Percentiles rank a stretch among this genome's conserved stretches.
Conservation (phyloP, 2,329 filamentous ascomycete genomes). For the Colletotrichum sp. region DNA sequence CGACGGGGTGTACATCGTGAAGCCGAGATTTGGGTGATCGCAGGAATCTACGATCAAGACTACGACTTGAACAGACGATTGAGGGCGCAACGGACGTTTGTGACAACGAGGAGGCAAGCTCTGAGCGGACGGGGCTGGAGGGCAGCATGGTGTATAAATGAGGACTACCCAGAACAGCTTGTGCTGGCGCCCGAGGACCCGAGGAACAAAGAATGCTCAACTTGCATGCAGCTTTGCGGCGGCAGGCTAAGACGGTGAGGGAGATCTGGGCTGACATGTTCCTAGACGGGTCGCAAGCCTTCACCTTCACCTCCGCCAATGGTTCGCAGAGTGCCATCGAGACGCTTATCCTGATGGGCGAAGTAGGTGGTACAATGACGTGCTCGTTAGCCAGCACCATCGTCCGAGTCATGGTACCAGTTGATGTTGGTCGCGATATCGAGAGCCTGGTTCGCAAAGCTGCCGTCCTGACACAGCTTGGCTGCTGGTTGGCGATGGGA, state of each 20-base stretch:
- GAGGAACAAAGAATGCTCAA: neutral
- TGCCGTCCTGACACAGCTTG: neutral
- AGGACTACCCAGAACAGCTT: neutral
- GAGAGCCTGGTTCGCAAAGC: neutral
- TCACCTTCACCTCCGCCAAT: neutral
- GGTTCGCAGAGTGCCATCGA: neutral
- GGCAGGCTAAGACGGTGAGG: neutral
- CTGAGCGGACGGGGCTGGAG: neutral
- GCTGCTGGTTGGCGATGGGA: neutral
- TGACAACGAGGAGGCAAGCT: neutral
- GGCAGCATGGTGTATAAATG: neutral
- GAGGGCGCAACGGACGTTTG: neutral
- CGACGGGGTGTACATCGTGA: slow-evolving; percentile 24
- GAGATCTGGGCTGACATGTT: neutral
- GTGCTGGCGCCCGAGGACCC: neutral
- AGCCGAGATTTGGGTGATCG: neutral
- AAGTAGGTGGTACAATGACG: neutral
- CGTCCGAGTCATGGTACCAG: neutral
- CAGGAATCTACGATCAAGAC: neutral
- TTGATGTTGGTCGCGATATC: neutral
- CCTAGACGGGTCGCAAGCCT: neutral
- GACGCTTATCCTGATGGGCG: neutral
- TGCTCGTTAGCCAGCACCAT: neutral
- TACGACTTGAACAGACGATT: neutral
- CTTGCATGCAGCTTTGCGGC: neutral